phyloP scores from a whole-genome alignment of 208 protist genomes.

The Leishmania turanica region DNA sequence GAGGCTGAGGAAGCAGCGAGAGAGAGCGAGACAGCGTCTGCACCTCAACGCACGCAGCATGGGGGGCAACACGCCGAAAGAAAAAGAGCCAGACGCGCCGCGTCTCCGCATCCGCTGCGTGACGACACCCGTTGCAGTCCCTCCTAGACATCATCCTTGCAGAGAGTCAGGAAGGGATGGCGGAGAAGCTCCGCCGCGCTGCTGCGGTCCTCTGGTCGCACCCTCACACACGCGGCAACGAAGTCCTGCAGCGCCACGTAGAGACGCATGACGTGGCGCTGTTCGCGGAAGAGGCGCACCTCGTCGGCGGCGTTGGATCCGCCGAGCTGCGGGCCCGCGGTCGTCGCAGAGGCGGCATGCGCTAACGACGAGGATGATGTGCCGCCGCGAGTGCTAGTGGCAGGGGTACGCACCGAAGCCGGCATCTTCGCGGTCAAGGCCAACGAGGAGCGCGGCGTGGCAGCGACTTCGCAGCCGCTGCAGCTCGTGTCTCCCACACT shows the following conservation, averaged over 20 bases:
- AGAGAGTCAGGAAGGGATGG: slow-evolving; percentile 69
- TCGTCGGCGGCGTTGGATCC: background rate
- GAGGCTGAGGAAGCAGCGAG: background rate
- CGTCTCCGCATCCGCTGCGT: background rate
- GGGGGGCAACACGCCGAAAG: background rate
- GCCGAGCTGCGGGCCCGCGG: background rate
- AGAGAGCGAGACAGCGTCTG: background rate
- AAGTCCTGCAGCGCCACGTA: slow-evolving; percentile 65
- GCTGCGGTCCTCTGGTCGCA: slow-evolving; percentile 66
- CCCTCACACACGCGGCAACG: slow-evolving; percentile 49
- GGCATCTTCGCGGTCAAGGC: background rate
- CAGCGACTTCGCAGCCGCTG: background rate
- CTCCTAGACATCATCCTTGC: background rate
- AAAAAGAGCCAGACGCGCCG: background rate
- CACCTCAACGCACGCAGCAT: background rate
- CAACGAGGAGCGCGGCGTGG: background rate
- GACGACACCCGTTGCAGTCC: background rate
- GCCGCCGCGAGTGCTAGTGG: background rate
- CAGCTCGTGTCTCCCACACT: background rate
- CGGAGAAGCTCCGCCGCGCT: slow-evolving; percentile 59
- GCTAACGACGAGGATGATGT: background rate
- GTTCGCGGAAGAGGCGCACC: slow-evolving; percentile 17
- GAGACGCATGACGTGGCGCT: slow-evolving; percentile 35
- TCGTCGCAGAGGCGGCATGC: background rate
- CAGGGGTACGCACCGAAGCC: background rate